Base-by-base conservation (phyloP, 2,329 filamentous ascomycete genomes). In the Aureobasidium mangrovei region DNA sequence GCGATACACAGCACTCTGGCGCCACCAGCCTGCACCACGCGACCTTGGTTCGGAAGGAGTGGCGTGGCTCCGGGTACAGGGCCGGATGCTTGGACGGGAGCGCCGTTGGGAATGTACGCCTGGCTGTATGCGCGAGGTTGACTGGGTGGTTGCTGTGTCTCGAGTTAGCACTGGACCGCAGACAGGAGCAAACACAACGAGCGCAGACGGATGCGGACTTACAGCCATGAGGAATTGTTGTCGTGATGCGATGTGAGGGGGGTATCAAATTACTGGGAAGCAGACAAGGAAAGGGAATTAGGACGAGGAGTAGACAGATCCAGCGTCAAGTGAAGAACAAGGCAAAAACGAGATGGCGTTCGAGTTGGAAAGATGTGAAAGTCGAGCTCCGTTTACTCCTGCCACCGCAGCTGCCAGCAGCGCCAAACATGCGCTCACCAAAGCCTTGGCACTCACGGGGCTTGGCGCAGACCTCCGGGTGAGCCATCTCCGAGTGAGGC, bases 1-100 rank as follows among this genome's bases (percentile, higher is more conserved):
- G 75, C 75, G 63, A 77, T 74, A 62, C 74, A 77, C 33, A 77
- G 69, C 48, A 77, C 73, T 59, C 75, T 64, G 36, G 69, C 70
- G 62, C 72, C 72, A 58, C 73, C 74, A 51, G 73, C 65, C 59
- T 77, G 75, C 59, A 76, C 70, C 63, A 77, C 72, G 59, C 74
- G 73, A 66, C 74, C 75, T 64, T 77, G 74, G 64, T 77, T 77
- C 45, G 75, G 74, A 55, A 76, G 73, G 48, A 77, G 73, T 54
- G 75, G 74, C 52, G 67, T 64, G 51, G 71, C 71, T 52, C 71
- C 71, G 49, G 71, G 71, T 54, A 66, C 69, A 44, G 71, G 71
- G 35, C 69, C 70, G 35, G 53, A 56, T 42, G 54, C 33, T 35
- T 48, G 39, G 9, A 62, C 60, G 38, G 62, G 61, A 54, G 67